phyloP scores from a whole-genome alignment of 1,284 basidiomycete genomes.

The Cutaneotrichosporon curvatum region DNA sequence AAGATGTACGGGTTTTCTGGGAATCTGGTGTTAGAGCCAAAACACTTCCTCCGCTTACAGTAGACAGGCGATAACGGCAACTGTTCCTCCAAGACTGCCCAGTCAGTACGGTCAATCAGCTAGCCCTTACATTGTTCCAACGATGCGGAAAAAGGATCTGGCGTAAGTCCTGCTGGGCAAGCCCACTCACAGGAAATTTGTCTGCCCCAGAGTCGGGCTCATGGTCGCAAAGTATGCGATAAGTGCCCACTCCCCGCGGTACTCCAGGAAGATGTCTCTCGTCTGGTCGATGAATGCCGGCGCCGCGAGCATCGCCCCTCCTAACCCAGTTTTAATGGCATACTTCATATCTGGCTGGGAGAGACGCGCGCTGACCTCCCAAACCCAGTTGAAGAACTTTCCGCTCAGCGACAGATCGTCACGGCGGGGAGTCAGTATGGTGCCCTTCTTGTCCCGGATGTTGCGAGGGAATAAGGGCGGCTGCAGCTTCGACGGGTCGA shows the following conservation, averaged over 20 bases:
- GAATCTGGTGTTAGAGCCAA: conserved; percentile 47
- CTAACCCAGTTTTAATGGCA: conserved; percentile 70
- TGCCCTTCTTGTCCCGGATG: conserved; percentile 70
- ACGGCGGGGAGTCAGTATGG: conserved; percentile 66
- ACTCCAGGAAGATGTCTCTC: conserved; percentile 66
- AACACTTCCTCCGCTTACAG: conserved; percentile 31
- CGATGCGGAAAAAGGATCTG: conserved; percentile 56
- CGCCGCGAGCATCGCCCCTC: conserved; percentile 63
- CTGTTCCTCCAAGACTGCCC: conserved; percentile 66
- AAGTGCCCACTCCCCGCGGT: conserved; percentile 87
- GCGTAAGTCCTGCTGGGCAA: not conserved
- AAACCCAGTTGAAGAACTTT: conserved; percentile 61
- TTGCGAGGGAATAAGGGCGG: conserved; percentile 68
- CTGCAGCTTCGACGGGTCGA: conserved; percentile 55
- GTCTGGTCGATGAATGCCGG: conserved; percentile 79
- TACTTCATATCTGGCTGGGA: conserved; percentile 74
- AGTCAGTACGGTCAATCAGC: conserved; percentile 7
- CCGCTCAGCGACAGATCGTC: conserved; percentile 56
- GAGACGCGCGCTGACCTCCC: conserved; percentile 66
- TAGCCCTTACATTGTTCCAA: conserved; percentile 66
- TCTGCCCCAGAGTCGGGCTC: conserved; percentile 73
- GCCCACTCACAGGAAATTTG: conserved; percentile 61
- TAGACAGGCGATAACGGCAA: conserved; percentile 64
- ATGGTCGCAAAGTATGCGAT: conserved; percentile 87
- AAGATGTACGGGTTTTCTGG: conserved; percentile 68